Evolutionary conservation across 2,329 filamentous ascomycete genomes (phyloP).

Genomic region (Escovopsis sp.): DNA sequence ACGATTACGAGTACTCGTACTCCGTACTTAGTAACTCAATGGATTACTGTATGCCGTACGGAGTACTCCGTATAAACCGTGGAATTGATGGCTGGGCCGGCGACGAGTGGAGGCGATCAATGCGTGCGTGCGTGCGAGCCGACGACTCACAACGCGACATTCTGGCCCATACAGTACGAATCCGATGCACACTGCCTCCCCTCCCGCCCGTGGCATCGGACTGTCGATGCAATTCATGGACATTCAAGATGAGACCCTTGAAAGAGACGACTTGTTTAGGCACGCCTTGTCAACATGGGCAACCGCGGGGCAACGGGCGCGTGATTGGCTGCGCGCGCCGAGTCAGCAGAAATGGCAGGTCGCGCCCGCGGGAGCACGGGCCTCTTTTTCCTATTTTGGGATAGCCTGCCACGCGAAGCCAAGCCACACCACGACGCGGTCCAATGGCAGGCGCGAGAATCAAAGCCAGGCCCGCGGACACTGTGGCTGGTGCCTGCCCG

Average conservation of each 20-base stretch:
- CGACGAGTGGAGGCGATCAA: slow-evolving; percentile 6
- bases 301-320: slow-evolving; percentile 40
- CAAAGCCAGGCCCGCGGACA: no score
- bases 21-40: no score
- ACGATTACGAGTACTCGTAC: no score
- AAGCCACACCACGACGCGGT: no score
- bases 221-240: no score
- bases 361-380: slow-evolving; percentile 8
- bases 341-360: slow-evolving; percentile 2
- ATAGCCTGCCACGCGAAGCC: no score
- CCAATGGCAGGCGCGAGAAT: no score
- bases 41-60: no score
- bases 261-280: slow-evolving; percentile 1
- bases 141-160: slow-evolving; percentile 9
- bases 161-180: not conserved
- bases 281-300: slow-evolving; percentile 32
- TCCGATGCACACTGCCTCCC: not conserved
- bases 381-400: slow-evolving; percentile 2
- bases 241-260: no score
- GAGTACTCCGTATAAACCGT: no score
- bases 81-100: slow-evolving; percentile 1
- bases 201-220: no score
- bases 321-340: slow-evolving; percentile 25
- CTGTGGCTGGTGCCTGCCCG: no score
- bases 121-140: not conserved